Evolutionary conservation across 2,329 filamentous ascomycete genomes (phyloP).

Genomic region (Exophiala oligosperma): DNA sequence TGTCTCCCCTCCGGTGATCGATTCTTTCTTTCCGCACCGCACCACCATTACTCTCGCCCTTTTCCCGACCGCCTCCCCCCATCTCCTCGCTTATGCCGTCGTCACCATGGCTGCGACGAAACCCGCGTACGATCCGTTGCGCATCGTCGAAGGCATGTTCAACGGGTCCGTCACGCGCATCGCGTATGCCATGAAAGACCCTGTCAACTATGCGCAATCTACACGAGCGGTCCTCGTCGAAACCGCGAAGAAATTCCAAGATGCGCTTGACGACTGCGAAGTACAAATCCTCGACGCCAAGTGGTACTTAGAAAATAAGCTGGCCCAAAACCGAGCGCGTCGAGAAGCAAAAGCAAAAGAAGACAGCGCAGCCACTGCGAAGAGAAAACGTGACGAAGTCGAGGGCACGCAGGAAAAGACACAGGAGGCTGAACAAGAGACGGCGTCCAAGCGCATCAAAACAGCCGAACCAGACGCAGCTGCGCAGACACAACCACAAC

Average conservation of each 20-base stretch:
- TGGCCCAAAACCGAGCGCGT: constrained; percentile 24
- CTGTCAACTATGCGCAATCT: constrained; percentile 26
- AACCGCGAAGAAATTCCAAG: constrained; percentile 29
- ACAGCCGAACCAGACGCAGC: constrained; percentile 20
- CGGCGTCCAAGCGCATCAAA: constrained; percentile 26
- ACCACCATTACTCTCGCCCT: neutral
- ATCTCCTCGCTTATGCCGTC: constrained; percentile 3
- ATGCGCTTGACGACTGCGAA: constrained; percentile 31
- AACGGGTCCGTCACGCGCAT: constrained; percentile 30
- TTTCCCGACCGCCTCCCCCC: neutral
- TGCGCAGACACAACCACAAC: constrained; percentile 1
- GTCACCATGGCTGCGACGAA: constrained; percentile 22
- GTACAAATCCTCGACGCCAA: constrained; percentile 31
- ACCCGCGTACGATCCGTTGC: constrained; percentile 27
- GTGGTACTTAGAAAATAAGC: constrained; percentile 30
- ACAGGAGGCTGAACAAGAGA: constrained; percentile 12
- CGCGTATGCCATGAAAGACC: constrained; percentile 29
- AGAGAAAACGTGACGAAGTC: constrained; percentile 25
- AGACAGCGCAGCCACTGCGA: constrained; percentile 22
- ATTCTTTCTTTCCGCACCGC: neutral
- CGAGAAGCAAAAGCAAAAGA: constrained; percentile 27
- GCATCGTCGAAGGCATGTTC: constrained; percentile 29
- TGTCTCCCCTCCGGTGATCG: neutral
- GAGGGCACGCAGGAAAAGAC: constrained; percentile 16
- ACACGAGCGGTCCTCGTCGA: constrained; percentile 28